These are phyloP conservation scores for Senna tora DNA, from an alignment of 306 rosid genomes.

Conservation along the genomic window DNA sequence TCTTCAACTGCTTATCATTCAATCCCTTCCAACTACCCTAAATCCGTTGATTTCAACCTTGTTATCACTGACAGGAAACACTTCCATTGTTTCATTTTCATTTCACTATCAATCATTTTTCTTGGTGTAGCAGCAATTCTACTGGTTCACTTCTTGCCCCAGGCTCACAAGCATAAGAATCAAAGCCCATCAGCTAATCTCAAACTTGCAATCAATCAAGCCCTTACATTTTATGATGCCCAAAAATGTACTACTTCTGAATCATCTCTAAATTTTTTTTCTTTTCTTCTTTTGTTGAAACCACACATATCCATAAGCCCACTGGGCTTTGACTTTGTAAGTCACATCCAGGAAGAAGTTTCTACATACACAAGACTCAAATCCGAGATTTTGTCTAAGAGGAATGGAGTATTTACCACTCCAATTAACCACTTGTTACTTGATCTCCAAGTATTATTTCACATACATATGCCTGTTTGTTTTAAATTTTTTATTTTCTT, in stretches of 20 bases:
- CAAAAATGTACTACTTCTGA: slow-evolving; percentile 60
- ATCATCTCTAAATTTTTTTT: neutral
- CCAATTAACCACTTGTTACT: too few relatives aligned
- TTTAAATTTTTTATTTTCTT: neutral
- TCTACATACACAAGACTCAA: too few relatives aligned
- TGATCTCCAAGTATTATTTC: too few relatives aligned
- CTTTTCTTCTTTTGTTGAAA: too few relatives aligned
- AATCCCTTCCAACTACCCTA: slow-evolving; percentile 54
- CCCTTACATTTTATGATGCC: slow-evolving; percentile 79
- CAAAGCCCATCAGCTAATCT: slow-evolving; percentile 52
- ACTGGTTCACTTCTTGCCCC: slow-evolving; percentile 54
- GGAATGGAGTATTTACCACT: too few relatives aligned
- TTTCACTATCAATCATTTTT: slow-evolving; percentile 34
- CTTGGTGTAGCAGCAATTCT: slow-evolving; percentile 47
- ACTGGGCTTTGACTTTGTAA: too few relatives aligned
- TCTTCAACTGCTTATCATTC: slow-evolving; percentile 54
- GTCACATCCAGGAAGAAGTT: too few relatives aligned
- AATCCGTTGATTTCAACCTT: slow-evolving; percentile 59
- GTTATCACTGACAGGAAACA: slow-evolving; percentile 53
- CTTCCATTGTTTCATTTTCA: slow-evolving; percentile 51
- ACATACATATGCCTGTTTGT: neutral
- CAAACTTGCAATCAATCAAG: slow-evolving; percentile 66
- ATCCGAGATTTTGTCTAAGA: too few relatives aligned
- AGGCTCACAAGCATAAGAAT: slow-evolving; percentile 42
- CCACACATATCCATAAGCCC: too few relatives aligned